A percentile compares a stretch with the other conserved stretches of the same genome.
These are phyloP conservation scores for Rhododendron kiyosumense DNA, from an alignment of 148 eudicot species.

Conservation along the genomic window DNA sequence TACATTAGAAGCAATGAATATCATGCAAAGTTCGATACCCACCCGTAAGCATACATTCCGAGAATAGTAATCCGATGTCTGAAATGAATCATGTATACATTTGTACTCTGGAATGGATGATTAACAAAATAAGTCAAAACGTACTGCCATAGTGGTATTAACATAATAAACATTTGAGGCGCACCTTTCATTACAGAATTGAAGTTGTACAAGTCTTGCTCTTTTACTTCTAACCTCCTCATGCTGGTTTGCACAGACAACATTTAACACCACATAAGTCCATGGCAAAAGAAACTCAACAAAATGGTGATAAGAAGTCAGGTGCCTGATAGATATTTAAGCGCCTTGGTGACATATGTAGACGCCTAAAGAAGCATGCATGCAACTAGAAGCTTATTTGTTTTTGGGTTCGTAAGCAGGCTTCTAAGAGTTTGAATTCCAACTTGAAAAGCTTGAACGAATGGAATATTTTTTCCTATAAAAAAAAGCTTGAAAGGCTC, in stretches of 20 bases:
- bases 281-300: not conserved
- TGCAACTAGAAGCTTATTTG: not conserved
- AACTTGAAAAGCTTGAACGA: not conserved
- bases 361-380: not conserved
- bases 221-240: conserved; percentile 87
- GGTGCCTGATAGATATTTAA: conserved; percentile 14
- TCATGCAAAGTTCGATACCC: too few species aligned
- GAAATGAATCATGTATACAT: too few species aligned
- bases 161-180: not conserved
- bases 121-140: too few species aligned
- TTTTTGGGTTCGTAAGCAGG: not conserved
- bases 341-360: not conserved
- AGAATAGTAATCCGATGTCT: too few species aligned
- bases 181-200: conserved; percentile 85
- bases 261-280: not conserved
- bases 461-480: too few species aligned
- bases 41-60: too few species aligned
- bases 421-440: not conserved
- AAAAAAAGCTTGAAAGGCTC: not conserved
- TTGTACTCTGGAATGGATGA: too few species aligned
- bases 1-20: too few species aligned
- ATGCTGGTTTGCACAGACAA: conserved; percentile 25
- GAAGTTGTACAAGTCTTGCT: conserved; percentile 72
- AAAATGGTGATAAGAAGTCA: not conserved
- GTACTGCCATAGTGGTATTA: too few species aligned